A percentile compares a stretch with the other conserved stretches of the same genome.
Evolutionary conservation across 306 rosid species (phyloP).

Genomic region (Canavalia gladiata): DNA sequence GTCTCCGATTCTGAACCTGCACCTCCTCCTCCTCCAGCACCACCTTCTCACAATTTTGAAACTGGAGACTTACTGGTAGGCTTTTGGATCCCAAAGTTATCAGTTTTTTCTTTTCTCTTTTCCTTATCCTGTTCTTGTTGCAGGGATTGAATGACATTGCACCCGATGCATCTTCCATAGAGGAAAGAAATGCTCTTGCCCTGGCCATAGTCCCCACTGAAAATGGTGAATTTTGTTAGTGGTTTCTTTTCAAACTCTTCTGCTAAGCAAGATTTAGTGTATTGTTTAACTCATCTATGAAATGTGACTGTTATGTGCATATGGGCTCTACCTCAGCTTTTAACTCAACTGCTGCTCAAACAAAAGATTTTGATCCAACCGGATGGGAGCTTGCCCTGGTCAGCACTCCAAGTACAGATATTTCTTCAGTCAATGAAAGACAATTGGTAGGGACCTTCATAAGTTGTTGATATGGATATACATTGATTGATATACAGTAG

Average conservation of each 20-base stretch:
- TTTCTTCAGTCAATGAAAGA: conserved; percentile 85
- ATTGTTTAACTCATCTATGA: conserved; percentile 39
- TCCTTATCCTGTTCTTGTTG: conserved; percentile 44
- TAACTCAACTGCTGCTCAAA: conserved; percentile 61
- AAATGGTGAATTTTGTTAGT: conserved; percentile 57
- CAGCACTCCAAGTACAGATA: conserved; percentile 84
- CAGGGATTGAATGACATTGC: conserved; percentile 81
- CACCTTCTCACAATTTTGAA: conserved; percentile 63
- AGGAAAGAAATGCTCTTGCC: conserved; percentile 93
- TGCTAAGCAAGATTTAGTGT: conserved; percentile 36
- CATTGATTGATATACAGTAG: background rate
- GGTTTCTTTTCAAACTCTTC: conserved; percentile 43
- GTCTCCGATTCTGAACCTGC: conserved; percentile 64
- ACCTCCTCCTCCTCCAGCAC: conserved; percentile 66
- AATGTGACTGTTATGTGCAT: conserved; percentile 40
- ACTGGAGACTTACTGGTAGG: conserved; percentile 92
- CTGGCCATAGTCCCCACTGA: conserved; percentile 88
- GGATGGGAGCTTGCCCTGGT: conserved; percentile 99
- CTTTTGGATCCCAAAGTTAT: conserved; percentile 37
- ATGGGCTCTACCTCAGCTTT: conserved; percentile 72
- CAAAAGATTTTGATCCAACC: conserved; percentile 86
- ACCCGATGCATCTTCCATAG: conserved; percentile 75
- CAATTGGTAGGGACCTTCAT: conserved; percentile 77
- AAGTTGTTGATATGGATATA: conserved; percentile 10
- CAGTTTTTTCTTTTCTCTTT: conserved; percentile 16